Evolutionary conservation across 148 eudicot species (phyloP).

Genomic region (Bassia scoparia): DNA sequence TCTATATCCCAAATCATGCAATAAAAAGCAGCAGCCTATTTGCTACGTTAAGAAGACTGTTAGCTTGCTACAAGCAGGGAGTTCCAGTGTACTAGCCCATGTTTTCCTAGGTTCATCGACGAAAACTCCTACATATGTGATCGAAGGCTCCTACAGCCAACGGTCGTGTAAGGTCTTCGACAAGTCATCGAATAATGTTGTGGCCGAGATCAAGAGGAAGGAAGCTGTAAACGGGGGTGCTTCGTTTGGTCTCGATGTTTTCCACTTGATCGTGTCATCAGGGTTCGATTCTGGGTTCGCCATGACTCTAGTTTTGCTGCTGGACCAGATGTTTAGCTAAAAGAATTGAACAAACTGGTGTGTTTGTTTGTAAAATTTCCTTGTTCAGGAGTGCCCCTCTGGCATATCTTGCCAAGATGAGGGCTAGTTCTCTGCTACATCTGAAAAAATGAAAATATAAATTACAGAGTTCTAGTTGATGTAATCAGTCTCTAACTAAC

Average conservation of each 20-base stretch:
- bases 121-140: constrained; percentile 38
- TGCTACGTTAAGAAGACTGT: constrained; percentile 40
- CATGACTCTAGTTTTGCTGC: constrained; percentile 62
- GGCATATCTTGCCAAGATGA: constrained; percentile 22
- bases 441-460: neutral
- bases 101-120: constrained; percentile 29
- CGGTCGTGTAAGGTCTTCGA: constrained; percentile 59
- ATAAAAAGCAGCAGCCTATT: constrained; percentile 31
- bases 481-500: neutral
- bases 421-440: constrained; percentile 6
- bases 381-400: constrained; percentile 21
- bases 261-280: constrained; percentile 52
- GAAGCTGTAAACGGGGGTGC: constrained; percentile 44
- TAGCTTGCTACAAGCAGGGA: constrained; percentile 29
- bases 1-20: neutral
- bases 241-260: constrained; percentile 75
- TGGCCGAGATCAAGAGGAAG: constrained; percentile 77
- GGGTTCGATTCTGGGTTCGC: constrained; percentile 53
- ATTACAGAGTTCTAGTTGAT: neutral
- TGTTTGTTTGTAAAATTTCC: neutral
- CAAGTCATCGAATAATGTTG: constrained; percentile 40
- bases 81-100: constrained; percentile 42
- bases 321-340: constrained; percentile 65
- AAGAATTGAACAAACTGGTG: too few species aligned
- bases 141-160: constrained; percentile 63